These are phyloP conservation scores for Tinospora cordifolia DNA, from an alignment of 164 flowering plant genomes.

Conservation along the genomic window DNA sequence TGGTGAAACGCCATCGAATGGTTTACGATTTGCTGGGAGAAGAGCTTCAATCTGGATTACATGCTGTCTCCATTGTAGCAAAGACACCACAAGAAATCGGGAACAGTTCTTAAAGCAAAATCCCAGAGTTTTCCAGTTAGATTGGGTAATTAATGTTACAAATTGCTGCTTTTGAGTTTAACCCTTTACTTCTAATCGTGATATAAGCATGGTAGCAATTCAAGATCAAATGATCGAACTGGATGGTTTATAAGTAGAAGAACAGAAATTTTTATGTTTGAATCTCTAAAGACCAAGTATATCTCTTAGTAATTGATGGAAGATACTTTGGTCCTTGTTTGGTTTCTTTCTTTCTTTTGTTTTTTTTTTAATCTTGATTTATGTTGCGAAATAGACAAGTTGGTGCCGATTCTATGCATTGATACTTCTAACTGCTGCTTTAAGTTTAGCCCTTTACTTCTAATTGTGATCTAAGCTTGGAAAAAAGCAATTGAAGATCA, in stretches of 20 bases:
- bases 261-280: background rate
- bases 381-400: background rate
- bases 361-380: background rate
- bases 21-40: conserved; percentile 61
- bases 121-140: background rate
- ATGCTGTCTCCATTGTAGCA: conserved; percentile 79
- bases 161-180: background rate
- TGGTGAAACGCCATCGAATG: conserved; percentile 77
- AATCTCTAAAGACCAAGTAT: background rate
- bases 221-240: background rate
- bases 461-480: background rate
- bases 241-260: background rate
- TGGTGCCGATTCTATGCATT: background rate
- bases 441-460: background rate
- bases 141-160: background rate
- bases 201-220: background rate
- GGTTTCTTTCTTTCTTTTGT: no score
- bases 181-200: background rate
- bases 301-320: background rate
- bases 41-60: conserved; percentile 69
- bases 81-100: conserved; percentile 62
- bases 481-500: background rate
- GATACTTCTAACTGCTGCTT: background rate
- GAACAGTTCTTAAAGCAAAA: conserved; percentile 7
- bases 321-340: background rate